A percentile compares a stretch with the other conserved stretches of the same genome.
Evolutionary conservation across 495 filamentous ascomycete species (phyloP).

Genomic region (Elaphomyces granulatus): DNA sequence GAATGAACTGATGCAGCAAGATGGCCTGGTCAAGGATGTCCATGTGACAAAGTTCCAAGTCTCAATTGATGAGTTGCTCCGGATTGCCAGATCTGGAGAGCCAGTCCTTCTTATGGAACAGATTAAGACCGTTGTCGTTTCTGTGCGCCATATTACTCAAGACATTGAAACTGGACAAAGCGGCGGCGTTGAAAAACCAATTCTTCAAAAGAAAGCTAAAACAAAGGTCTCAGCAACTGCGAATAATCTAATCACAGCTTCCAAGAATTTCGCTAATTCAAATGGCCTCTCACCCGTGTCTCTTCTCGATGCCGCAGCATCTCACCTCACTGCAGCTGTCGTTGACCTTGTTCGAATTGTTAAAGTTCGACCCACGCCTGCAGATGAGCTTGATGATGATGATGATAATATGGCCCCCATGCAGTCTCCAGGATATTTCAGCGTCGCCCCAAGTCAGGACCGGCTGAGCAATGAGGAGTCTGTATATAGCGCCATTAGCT

Average conservation of each 20-base stretch:
- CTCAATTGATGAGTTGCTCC: conserved; percentile 84
- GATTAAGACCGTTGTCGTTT: conserved; percentile 68
- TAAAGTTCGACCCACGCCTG: conserved; percentile 65
- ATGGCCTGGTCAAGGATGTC: conserved; percentile 75
- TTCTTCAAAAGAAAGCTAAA: conserved; percentile 51
- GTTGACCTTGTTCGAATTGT: conserved; percentile 72
- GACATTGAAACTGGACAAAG: conserved; percentile 49
- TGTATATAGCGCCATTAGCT: conserved; percentile 39
- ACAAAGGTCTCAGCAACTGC: conserved; percentile 73
- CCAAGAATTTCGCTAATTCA: conserved; percentile 72
- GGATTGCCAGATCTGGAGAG: conserved; percentile 54
- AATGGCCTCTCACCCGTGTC: conserved; percentile 88
- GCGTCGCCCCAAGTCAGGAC: conserved; percentile 29
- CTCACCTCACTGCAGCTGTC: conserved; percentile 70
- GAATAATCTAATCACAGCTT: conserved; percentile 89
- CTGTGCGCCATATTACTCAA: conserved; percentile 65
- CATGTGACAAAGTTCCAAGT: conserved; percentile 94
- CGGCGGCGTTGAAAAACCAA: conserved; percentile 22
- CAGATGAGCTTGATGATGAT: conserved; percentile 59
- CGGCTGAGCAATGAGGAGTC: conserved; percentile 36
- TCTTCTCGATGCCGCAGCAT: conserved; percentile 87
- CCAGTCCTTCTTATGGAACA: conserved; percentile 57
- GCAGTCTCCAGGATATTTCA: conserved; percentile 36
- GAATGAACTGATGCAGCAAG: conserved; percentile 51
- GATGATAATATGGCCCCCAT: conserved; percentile 23